Base-by-base conservation (phyloP, 257 asterid genomes). In the Echium plantagineum region DNA sequence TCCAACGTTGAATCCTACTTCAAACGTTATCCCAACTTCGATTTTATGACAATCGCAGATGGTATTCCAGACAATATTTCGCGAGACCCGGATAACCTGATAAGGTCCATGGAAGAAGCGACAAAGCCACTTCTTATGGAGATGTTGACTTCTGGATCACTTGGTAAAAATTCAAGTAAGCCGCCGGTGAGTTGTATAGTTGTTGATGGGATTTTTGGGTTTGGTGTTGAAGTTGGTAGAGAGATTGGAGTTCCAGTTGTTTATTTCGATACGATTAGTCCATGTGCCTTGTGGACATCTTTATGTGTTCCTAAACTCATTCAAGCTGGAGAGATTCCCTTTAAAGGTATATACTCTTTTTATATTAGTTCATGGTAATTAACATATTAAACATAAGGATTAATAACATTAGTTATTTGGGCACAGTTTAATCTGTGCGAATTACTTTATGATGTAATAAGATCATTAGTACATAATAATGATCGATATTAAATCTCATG, bases 191-290 rank as follows among this genome's bases (percentile, higher is more conserved):
- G 74, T 16, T 82, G 82, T 31, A 49, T 84, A 3, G 38, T 84
- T 0, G 84, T 87, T 5, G 90, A 87, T 7, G 95, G 90, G 18
- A 55, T 80, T 15, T 73, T 80, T 60, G 64, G 72, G 52, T 81
- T 80, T 57, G 88, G 77, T 1, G 69, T 49, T 32, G 80, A 67
- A 2, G 31, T 80, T 18, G 94, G 85, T 0, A 13, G 31, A 53
- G 69, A 73, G 21, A 49, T 61, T 63, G 75, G 69, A 0, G 56
- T 85, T 51, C 86, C 81, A 0, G 60, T 77, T 1, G 31, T 85
- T 58, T 79, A 75, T 63, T 83, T 85, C n/a, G 84, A 79, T 0
- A 83, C 94, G 0, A 51, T 81, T 7, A 83, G 94, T 56, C 83
- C 94, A 1, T 78, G 81, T 71, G 81, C 75, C 2, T 64, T 85